Conservation (phyloP, 768 basidiomycete species). For the Pleurotus eryngii region DNA sequence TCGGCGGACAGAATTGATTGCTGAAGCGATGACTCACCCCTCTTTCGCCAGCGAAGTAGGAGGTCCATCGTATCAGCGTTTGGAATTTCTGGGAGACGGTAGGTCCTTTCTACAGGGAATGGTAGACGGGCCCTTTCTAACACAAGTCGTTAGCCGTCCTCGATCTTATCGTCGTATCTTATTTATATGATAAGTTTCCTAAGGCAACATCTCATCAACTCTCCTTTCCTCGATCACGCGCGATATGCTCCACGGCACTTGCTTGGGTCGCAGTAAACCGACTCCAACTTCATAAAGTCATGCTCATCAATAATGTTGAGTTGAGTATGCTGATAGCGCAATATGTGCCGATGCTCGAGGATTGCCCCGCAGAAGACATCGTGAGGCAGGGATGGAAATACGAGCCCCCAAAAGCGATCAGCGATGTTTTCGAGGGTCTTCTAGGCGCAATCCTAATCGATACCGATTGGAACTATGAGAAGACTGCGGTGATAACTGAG, state of each 20-base stretch:
- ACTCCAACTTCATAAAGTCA: slow-evolving; percentile 63
- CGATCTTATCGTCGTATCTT: slow-evolving; percentile 67
- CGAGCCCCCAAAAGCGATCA: slow-evolving; percentile 82
- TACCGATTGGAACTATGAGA: slow-evolving; percentile 70
- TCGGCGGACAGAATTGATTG: slow-evolving; percentile 53
- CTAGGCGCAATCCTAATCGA: slow-evolving; percentile 85
- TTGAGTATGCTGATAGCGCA: slow-evolving; percentile 61
- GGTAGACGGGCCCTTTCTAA: slow-evolving; percentile 7
- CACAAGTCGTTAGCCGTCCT: slow-evolving; percentile 49
- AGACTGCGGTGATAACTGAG: slow-evolving; percentile 57
- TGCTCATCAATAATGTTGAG: slow-evolving; percentile 68
- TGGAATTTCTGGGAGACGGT: slow-evolving; percentile 93
- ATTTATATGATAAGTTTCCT: slow-evolving; percentile 69
- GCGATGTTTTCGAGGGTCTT: slow-evolving; percentile 83
- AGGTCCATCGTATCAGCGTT: slow-evolving; percentile 72
- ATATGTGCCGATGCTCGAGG: slow-evolving; percentile 58
- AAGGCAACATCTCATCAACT: slow-evolving; percentile 74
- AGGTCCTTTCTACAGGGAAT: slow-evolving; percentile 23
- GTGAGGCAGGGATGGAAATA: slow-evolving; percentile 73
- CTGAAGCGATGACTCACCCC: slow-evolving; percentile 85
- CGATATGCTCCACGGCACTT: slow-evolving; percentile 72
- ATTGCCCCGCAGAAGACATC: slow-evolving; percentile 55
- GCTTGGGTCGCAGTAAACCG: slow-evolving; percentile 64
- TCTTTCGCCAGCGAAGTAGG: slow-evolving; percentile 54
- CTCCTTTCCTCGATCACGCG: slow-evolving; percentile 63